Conservation (phyloP, 2,329 filamentous ascomycete species). For the Didymella pinodella region DNA sequence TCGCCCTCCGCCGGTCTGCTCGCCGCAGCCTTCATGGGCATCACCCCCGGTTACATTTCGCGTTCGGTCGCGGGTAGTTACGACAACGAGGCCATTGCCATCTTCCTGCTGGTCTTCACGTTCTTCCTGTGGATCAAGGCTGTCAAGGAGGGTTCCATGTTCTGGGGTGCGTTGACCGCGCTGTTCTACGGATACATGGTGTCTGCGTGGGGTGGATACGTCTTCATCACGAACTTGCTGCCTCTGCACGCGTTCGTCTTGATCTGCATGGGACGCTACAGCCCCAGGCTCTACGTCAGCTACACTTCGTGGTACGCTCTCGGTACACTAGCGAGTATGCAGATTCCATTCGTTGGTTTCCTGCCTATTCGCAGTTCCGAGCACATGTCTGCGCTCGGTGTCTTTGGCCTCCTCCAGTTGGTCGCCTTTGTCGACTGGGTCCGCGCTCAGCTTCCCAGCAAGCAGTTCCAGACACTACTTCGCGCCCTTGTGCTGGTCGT, state of each 20-base stretch:
- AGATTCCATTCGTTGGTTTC: constrained; percentile 98
- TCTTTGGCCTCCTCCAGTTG: constrained; percentile 94
- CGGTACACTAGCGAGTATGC: constrained; percentile 96
- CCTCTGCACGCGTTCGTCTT: constrained; percentile 93
- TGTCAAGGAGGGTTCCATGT: constrained; percentile 92
- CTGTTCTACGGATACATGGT: constrained; percentile 99
- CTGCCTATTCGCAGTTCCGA: constrained; percentile 95
- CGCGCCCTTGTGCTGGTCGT: constrained; percentile 76
- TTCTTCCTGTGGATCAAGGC: constrained; percentile 99
- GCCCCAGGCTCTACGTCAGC: constrained; percentile 89
- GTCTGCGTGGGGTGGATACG: constrained; percentile 98
- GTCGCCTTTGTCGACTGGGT: constrained; percentile 92
- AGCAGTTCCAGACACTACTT: constrained; percentile 93
- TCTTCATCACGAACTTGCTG: constrained; percentile 98
- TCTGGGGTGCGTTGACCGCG: constrained; percentile 94
- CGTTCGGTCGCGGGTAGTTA: constrained; percentile 97
- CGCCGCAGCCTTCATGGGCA: constrained; percentile 95
- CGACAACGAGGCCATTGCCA: constrained; percentile 99
- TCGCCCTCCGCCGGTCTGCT: constrained; percentile 94
- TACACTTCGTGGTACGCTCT: constrained; percentile 99
- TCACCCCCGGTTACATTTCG: constrained; percentile 96
- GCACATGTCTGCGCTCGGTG: constrained; percentile 95
- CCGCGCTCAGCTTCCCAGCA: constrained; percentile 84
- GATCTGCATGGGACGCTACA: constrained; percentile 96
- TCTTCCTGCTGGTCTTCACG: constrained; percentile 97